phyloP scores from a whole-genome alignment of 371 early-diverging fungal species.

The Catenaria anguillulae region DNA sequence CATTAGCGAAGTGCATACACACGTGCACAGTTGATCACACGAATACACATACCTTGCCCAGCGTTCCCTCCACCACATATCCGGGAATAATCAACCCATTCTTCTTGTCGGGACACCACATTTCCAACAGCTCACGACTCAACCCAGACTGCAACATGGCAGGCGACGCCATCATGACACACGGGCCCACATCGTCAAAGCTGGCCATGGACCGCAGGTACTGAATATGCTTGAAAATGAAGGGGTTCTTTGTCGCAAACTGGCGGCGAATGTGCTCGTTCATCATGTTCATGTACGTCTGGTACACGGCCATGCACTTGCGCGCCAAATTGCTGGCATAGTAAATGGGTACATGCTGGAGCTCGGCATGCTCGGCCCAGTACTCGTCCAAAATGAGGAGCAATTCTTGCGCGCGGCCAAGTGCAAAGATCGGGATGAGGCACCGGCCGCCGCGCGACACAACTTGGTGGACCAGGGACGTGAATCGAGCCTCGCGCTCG shows the following conservation, averaged over 20 bases:
- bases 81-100: slow-evolving; percentile 98
- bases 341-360: slow-evolving; percentile 93
- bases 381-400: slow-evolving; percentile 98
- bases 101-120: slow-evolving; percentile 90
- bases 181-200: slow-evolving; percentile 96
- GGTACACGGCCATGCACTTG: slow-evolving; percentile 97
- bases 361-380: slow-evolving; percentile 91
- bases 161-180: slow-evolving; percentile 99
- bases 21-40: neutral
- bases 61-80: slow-evolving; percentile 98
- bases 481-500: slow-evolving; percentile 93
- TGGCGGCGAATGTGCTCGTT: slow-evolving; percentile 90
- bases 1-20: neutral
- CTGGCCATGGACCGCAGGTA: slow-evolving; percentile 82
- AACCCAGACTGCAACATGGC: slow-evolving; percentile 99
- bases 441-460: slow-evolving; percentile 95
- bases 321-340: slow-evolving; percentile 97
- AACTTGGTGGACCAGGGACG: slow-evolving; percentile 73
- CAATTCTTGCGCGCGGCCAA: slow-evolving; percentile 98
- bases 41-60: slow-evolving; percentile 64
- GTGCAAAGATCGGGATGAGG: slow-evolving; percentile 97
- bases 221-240: slow-evolving; percentile 94
- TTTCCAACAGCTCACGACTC: slow-evolving; percentile 93
- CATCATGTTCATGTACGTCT: slow-evolving; percentile 99
- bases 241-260: slow-evolving; percentile 87